phyloP scores from a whole-genome alignment of 352 stramenopile genomes.

The Thalassiosira exigua region DNA sequence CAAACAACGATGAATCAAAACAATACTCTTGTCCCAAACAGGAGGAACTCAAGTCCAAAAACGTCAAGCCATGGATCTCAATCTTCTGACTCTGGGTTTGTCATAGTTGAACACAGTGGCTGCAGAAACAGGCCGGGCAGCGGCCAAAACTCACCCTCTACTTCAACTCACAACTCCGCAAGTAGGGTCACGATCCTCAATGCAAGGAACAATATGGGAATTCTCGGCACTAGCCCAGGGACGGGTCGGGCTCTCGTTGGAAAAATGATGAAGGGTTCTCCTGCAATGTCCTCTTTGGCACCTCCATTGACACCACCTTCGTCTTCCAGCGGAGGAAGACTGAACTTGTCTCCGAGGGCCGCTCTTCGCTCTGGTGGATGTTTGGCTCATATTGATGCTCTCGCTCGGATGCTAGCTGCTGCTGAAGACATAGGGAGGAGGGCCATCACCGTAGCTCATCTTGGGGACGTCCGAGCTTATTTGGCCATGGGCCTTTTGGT shows the following conservation, averaged over 20 bases:
- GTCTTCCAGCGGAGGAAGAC: conserved; percentile 33
- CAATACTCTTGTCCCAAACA: conserved; percentile 21
- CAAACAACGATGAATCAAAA: conserved; percentile 18
- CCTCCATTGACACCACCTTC: conserved; percentile 28
- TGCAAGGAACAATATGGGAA: conserved; percentile 61
- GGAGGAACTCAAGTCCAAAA: conserved; percentile 32
- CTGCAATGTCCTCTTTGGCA: conserved; percentile 25
- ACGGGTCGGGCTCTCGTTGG: conserved; percentile 81
- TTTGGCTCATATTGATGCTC: conserved; percentile 69
- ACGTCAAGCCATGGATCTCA: conserved; percentile 40
- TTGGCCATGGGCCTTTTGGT: conserved; percentile 76
- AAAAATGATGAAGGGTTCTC: conserved; percentile 69
- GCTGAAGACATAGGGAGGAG: conserved; percentile 83
- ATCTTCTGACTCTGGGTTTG: conserved; percentile 76
- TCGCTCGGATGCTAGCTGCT: conserved; percentile 76
- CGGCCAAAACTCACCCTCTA: conserved; percentile 33
- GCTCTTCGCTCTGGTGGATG: conserved; percentile 51
- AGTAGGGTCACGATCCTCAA: conserved; percentile 51
- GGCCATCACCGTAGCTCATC: conserved; percentile 82
- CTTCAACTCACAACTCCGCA: conserved; percentile 32
- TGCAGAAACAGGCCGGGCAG: conserved; percentile 46
- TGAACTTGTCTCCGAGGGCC: conserved; percentile 47
- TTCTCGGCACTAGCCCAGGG: conserved; percentile 82
- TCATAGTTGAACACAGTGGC: conserved; percentile 78
- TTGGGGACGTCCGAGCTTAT: conserved; percentile 82